These are phyloP conservation scores for Comarum palustre DNA, from an alignment of 306 rosid species.

Conservation along the genomic window DNA sequence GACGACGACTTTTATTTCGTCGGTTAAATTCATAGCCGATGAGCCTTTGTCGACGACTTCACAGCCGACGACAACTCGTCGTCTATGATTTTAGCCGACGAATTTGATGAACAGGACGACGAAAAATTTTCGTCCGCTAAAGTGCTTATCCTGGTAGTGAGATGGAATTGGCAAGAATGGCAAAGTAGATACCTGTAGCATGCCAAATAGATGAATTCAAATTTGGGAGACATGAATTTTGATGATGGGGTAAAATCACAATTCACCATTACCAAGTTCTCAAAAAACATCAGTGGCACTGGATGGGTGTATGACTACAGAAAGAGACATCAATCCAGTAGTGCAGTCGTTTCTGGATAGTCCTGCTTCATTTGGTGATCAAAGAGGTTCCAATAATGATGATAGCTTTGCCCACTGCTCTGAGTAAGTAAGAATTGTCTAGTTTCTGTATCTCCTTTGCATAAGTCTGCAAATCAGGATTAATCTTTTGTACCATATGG, in stretches of 20 bases:
- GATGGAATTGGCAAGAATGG: no score
- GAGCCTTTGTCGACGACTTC: no score
- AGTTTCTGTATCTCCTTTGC: not conserved
- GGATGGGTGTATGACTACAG: slow-evolving; percentile 27
- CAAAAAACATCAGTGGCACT: slow-evolving; percentile 24
- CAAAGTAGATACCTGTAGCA: no score
- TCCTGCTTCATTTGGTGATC: slow-evolving; percentile 64
- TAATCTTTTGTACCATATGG: not conserved
- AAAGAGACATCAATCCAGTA: slow-evolving; percentile 45
- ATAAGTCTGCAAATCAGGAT: not conserved
- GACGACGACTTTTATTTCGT: no score
- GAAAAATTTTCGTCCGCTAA: no score
- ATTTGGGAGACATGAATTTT: no score
- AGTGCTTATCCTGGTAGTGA: no score
- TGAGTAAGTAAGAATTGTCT: slow-evolving; percentile 42
- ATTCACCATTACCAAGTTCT: slow-evolving; percentile 17
- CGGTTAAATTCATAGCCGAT: no score
- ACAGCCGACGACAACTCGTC: no score
- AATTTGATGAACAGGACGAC: no score
- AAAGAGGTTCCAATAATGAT: slow-evolving; percentile 65
- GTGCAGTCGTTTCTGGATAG: slow-evolving; percentile 48
- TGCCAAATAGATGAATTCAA: no score
- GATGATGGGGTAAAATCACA: slow-evolving; percentile 20
- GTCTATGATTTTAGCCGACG: no score
- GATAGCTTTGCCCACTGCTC: slow-evolving; percentile 47